Conservation (phyloP, 768 basidiomycete species). For the Podaxis carcinomalis region DNA sequence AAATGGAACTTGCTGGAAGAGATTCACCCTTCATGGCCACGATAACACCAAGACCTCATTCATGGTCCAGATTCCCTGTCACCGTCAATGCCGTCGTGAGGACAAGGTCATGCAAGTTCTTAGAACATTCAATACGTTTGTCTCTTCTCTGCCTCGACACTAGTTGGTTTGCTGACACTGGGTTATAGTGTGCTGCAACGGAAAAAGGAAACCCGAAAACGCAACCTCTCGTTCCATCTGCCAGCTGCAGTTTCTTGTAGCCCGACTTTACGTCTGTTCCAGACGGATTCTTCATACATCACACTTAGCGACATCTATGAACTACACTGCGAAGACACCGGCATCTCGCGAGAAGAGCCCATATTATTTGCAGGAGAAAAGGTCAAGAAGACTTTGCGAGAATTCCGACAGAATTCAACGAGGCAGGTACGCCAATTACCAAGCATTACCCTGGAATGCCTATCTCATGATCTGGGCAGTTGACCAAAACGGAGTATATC, state of each 20-base stretch:
- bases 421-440: slow-evolving; percentile 32
- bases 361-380: slow-evolving; percentile 85
- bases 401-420: slow-evolving; percentile 46
- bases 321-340: slow-evolving; percentile 70
- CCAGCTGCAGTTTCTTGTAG: slow-evolving; percentile 85
- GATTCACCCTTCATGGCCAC: slow-evolving; percentile 85
- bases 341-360: slow-evolving; percentile 84
- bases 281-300: slow-evolving; percentile 89
- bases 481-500: slow-evolving; percentile 60
- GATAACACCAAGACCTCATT: slow-evolving; percentile 91
- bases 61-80: slow-evolving; percentile 84
- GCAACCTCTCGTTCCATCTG: slow-evolving; percentile 88
- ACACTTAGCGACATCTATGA: slow-evolving; percentile 94
- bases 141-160: neutral
- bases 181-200: slow-evolving; percentile 65
- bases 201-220: slow-evolving; percentile 90
- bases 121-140: slow-evolving; percentile 90
- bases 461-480: slow-evolving; percentile 28
- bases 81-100: slow-evolving; percentile 84
- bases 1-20: slow-evolving; percentile 82
- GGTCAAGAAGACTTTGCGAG: slow-evolving; percentile 62
- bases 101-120: slow-evolving; percentile 90
- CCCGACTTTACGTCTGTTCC: slow-evolving; percentile 78
- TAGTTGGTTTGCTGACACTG: neutral
- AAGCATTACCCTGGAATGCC: neutral